These are phyloP conservation scores for Rhizopogon rudus DNA, from an alignment of 768 basidiomycete species.

Conservation along the genomic window DNA sequence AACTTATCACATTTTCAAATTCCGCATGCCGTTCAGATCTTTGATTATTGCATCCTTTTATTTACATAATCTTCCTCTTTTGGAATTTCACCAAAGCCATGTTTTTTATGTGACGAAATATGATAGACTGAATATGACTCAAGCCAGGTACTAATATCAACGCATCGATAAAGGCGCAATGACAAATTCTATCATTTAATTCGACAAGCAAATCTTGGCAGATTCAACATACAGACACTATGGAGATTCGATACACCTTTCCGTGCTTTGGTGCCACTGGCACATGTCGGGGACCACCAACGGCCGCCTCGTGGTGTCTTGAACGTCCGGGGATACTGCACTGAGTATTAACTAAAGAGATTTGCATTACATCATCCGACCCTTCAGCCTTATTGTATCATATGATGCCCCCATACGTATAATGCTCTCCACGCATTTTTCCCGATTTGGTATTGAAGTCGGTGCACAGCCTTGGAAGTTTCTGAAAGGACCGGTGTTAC, in stretches of 20 bases:
- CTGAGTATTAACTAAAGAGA: neutral
- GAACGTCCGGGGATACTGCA: neutral
- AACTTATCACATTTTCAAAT: neutral
- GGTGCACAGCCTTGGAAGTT: conserved; percentile 24
- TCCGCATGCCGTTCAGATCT: neutral
- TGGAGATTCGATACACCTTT: neutral
- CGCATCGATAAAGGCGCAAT: neutral
- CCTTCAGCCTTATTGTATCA: neutral
- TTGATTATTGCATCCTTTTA: neutral
- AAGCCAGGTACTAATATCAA: neutral
- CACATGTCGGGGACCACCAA: neutral
- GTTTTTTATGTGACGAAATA: conserved; percentile 1
- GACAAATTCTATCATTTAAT: neutral
- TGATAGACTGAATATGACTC: neutral
- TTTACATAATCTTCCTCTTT: too few species aligned
- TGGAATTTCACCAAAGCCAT: neutral
- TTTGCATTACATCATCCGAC: neutral
- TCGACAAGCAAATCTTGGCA: neutral
- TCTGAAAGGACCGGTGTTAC: conserved; percentile 22
- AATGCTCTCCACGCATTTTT: neutral
- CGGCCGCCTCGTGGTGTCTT: conserved; percentile 2
- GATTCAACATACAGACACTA: neutral
- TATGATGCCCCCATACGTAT: neutral
- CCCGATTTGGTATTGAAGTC: conserved; percentile 10
- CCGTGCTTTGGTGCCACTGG: neutral